Evolutionary conservation across 2,329 filamentous ascomycete species (phyloP).

Genomic region (Colletotrichum phormii): DNA sequence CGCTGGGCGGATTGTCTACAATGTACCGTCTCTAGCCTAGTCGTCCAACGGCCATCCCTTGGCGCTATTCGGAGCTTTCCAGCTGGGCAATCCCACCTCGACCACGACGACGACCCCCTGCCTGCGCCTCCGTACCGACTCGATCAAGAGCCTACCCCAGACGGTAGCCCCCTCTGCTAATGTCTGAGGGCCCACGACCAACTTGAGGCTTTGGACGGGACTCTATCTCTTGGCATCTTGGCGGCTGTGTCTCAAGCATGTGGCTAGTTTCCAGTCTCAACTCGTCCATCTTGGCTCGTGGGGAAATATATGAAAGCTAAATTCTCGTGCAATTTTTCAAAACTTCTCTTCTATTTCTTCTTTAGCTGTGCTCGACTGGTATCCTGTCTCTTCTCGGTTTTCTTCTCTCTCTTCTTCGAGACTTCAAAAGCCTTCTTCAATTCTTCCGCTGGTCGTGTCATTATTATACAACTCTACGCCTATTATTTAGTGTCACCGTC

Average conservation of each 20-base stretch:
- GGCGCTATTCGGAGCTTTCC: constrained; percentile 31
- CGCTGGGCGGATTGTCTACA: constrained; percentile 2
- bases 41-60: constrained; percentile 10
- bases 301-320: constrained; percentile 36
- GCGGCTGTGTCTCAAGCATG: constrained; percentile 30
- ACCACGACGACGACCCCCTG: constrained; percentile 13
- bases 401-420: constrained; percentile 12
- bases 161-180: constrained; percentile 16
- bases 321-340: constrained; percentile 7
- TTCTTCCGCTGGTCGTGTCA: constrained; percentile 36
- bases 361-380: constrained; percentile 36
- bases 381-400: constrained; percentile 24
- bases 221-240: constrained; percentile 33
- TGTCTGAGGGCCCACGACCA: constrained; percentile 28
- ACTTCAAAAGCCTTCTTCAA: constrained; percentile 7
- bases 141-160: constrained; percentile 30
- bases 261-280: constrained; percentile 22
- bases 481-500: constrained; percentile 28
- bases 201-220: constrained; percentile 27
- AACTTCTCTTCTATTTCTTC: constrained; percentile 5
- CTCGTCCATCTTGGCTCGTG: constrained; percentile 29
- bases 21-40: neutral
- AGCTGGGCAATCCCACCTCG: constrained; percentile 30
- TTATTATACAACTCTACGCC: constrained; percentile 24
- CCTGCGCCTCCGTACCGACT: constrained; percentile 28